Conservation (phyloP, 768 basidiomycete species). For the Porpolomopsis calyptriformis region DNA sequence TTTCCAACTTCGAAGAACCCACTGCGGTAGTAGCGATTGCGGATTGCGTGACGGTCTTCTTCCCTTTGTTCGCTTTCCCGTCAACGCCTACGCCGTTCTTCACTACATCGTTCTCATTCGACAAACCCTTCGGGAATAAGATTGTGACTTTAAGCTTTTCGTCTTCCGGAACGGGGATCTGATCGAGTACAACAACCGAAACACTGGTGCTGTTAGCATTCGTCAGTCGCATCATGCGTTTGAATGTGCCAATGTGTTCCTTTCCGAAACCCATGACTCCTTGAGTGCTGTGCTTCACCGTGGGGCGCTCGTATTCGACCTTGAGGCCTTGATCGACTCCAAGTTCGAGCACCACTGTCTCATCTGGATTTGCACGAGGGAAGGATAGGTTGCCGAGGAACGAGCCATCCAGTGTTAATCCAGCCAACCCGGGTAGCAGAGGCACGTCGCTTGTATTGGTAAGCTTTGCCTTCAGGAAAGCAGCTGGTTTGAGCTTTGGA, state of each 20-base stretch:
- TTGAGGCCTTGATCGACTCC: slow-evolving; percentile 6
- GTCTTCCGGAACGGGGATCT: slow-evolving; percentile 2
- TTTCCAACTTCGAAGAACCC: slow-evolving; percentile 1
- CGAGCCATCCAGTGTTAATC: slow-evolving; percentile 2
- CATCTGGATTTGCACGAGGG: slow-evolving; percentile 1
- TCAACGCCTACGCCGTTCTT: slow-evolving; percentile 2
- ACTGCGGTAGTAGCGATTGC: not conserved
- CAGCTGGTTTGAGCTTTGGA: slow-evolving; percentile 4
- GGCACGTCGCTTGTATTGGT: slow-evolving; percentile 1
- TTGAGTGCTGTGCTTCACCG: not conserved
- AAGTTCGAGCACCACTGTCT: slow-evolving; percentile 4
- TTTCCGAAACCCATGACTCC: slow-evolving; percentile 3
- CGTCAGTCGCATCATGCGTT: slow-evolving; percentile 4
- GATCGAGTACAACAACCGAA: slow-evolving; percentile 6
- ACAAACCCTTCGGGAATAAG: not conserved
- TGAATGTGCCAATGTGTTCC: not conserved
- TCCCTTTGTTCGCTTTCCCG: not conserved
- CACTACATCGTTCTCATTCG: slow-evolving; percentile 2
- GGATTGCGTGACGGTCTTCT: not conserved
- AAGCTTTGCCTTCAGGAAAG: slow-evolving; percentile 4
- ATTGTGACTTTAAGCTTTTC: slow-evolving; percentile 2
- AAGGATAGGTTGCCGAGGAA: slow-evolving; percentile 2
- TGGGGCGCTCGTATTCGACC: slow-evolving; percentile 5
- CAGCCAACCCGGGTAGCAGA: not conserved
- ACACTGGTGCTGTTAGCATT: slow-evolving; percentile 1